phyloP scores from a whole-genome alignment of 1,284 basidiomycete species.

The Ceratobasidium papillatum region DNA sequence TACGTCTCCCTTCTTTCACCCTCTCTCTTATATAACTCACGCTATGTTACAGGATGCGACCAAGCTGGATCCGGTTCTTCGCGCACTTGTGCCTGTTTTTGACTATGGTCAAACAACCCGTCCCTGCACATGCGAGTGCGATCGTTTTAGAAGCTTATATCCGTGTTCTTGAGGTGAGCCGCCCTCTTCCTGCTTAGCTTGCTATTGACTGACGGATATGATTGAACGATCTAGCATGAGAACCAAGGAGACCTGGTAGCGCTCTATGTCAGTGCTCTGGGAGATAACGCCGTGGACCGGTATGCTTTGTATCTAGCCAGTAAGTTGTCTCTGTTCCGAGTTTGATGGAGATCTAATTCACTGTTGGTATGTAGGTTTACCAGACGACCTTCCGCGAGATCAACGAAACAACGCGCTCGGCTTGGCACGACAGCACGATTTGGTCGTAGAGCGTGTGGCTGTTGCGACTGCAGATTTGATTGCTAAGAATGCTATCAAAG shows the following conservation, averaged over 20 bases:
- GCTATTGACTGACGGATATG: background rate
- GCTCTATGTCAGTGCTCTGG: conserved; percentile 90
- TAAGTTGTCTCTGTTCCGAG: conserved; percentile 45
- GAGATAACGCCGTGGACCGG: conserved; percentile 90
- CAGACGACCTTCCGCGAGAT: conserved; percentile 45
- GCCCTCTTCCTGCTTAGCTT: background rate
- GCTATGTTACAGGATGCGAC: conserved; percentile 46
- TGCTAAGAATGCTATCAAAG: conserved; percentile 66
- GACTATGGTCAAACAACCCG: conserved; percentile 77
- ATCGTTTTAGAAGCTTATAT: conserved; percentile 90
- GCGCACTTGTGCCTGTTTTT: conserved; percentile 94
- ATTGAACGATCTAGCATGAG: conserved; percentile 60
- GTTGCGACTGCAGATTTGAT: conserved; percentile 78
- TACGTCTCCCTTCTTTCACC: background rate
- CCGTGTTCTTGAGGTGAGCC: conserved; percentile 78
- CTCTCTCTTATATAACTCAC: background rate
- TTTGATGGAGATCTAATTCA: background rate
- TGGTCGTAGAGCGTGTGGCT: conserved; percentile 86
- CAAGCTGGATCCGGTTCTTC: conserved; percentile 80
- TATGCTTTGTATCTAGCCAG: conserved; percentile 89
- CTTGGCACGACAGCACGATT: conserved; percentile 81
- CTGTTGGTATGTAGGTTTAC: conserved; percentile 2
- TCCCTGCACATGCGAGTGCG: conserved; percentile 79
- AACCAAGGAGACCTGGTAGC: conserved; percentile 89
- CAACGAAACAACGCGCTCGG: conserved; percentile 79